Conservation (phyloP, 257 asterid species). For the Nemophila menziesii region DNA sequence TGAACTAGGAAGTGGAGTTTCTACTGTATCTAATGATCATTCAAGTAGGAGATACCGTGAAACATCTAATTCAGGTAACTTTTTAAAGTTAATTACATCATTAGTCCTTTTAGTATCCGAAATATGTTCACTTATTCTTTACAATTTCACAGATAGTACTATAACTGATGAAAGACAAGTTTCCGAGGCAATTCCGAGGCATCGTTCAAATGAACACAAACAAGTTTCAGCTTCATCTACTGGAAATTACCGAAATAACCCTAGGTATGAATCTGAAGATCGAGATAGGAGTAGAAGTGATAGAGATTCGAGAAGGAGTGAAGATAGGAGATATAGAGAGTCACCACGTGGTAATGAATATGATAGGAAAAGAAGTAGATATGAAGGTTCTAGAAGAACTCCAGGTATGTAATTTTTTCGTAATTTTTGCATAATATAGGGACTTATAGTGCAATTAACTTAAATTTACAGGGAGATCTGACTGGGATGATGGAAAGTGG, state of each 20-base stretch:
- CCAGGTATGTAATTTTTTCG: conserved; percentile 63
- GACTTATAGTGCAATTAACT: too few species aligned
- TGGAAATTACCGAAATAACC: conserved; percentile 45
- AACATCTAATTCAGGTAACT: conserved; percentile 43
- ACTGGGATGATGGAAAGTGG: conserved; percentile 98
- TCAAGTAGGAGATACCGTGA: conserved; percentile 50
- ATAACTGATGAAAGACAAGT: conserved; percentile 30
- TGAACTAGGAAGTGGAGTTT: conserved; percentile 30
- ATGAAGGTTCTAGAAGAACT: conserved; percentile 45
- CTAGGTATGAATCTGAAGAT: conserved; percentile 30
- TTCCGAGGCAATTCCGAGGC: conserved; percentile 21
- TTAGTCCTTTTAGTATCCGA: too few species aligned
- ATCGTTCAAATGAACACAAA: conserved; percentile 22
- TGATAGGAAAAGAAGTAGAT: conserved; percentile 54
- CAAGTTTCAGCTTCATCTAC: conserved; percentile 32
- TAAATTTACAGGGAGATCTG: conserved; percentile 56
- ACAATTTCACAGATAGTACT: conserved; percentile 34
- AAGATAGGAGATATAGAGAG: conserved; percentile 49
- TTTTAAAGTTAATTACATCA: too few species aligned
- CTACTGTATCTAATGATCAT: conserved; percentile 17
- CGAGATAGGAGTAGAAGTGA: conserved; percentile 42
- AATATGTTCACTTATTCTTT: background rate
- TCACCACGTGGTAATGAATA: conserved; percentile 40
- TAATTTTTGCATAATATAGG: conserved; percentile 1
- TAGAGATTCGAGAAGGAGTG: conserved; percentile 32